Base-by-base conservation (phyloP, 306 rosid genomes). In the Alnus rubra region DNA sequence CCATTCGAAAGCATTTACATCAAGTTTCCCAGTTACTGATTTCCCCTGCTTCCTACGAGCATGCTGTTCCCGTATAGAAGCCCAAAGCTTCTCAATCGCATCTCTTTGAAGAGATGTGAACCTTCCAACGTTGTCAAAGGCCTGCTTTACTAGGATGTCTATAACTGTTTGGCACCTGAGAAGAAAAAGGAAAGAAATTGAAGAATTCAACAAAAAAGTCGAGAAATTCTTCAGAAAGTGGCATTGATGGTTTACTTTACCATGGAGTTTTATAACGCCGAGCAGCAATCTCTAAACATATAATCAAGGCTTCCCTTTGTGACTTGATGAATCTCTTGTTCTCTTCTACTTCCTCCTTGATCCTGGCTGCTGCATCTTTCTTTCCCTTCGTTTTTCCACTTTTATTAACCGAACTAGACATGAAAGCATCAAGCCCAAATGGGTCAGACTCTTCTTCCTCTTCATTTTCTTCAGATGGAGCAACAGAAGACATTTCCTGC, bases 141-240 rank as follows among this genome's bases (percentile, higher is more conserved):
- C 97, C 51, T 88, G 93, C 82, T 90, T 95, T 68, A 92, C 98
- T 75, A 91, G 83, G 88, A 95, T 95, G 86, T 95, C 99, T 80
- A 95, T 91, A 8, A 90, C 97, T 1, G 99, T 93, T 82, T 95
- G 99, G 79, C 99, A 95, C 99, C 98, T 95, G 81, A 23, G n/a
- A 30, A 86, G 69, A 75, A 28, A 83, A 68, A 74, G 5, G 5
- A 42, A 6, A 42, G 5, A 42, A 39, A 39, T 39, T 39, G 44
- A 39, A 39, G 44, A 39, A 39, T 3, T 39, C 39, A 31, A 18
- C 3, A 12, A 39, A 33, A 72, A 1, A 47, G 71, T 3, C 13
- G 58, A 45, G 16, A 67, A 33, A 49, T 39, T 58, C 15, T 60
- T 19, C 7, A 15, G 7, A 45, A 71, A 54, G 69, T 33, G 55